Evolutionary conservation across 192 early-diverging fungal species (phyloP), one percentile per base, ranked within the genome.

Genomic region (Backusella circina): DNA sequence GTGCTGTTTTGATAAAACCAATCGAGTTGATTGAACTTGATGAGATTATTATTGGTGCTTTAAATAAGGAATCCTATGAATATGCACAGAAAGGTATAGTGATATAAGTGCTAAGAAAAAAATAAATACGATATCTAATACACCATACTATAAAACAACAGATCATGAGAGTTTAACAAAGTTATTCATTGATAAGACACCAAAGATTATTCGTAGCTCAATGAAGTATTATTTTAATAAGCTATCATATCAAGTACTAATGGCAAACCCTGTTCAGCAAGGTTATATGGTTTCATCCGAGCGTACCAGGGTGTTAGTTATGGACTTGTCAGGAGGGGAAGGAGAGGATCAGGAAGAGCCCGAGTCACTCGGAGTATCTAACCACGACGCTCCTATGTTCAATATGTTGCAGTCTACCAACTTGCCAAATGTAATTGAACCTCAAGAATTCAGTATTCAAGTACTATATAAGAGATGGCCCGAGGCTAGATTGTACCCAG

Each of bases 261-360:
- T 88, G 86, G 82, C 85, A 67, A 86, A 84, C 74, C 90, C 92
- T 0, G 90, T 93, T 3, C 77, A 92, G 8, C 92, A 93, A 78
- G 91, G 92, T 2, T 79, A 84, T 35, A 81, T 93, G 38, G 28
- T 73, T 15, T 73, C 75, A 3, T 77, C 80, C 12, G 81, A 79
- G 26, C 77, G 76, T 16, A 91, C 92, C 2, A 79, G 81, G 28
- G 72, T 93, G 10, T 87, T 90, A 32, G 79, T 90, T 50, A 86
- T 81, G 1, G 79, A 81, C 65, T 37, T 77, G 3, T 54, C 66
- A n/a, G 64, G 13, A 23, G 38, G 31, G 7, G 66, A 50, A n/a
- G 69, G 38, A n/a, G 38, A 37, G 9, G 70, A 70, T 8, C 26
- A 67, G 16, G 67, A 78, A 9, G 66, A 74, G 10, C 18, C 10